Evolutionary conservation across 2,329 filamentous ascomycete species (phyloP).

Genomic region (Raffaelea albimanens): DNA sequence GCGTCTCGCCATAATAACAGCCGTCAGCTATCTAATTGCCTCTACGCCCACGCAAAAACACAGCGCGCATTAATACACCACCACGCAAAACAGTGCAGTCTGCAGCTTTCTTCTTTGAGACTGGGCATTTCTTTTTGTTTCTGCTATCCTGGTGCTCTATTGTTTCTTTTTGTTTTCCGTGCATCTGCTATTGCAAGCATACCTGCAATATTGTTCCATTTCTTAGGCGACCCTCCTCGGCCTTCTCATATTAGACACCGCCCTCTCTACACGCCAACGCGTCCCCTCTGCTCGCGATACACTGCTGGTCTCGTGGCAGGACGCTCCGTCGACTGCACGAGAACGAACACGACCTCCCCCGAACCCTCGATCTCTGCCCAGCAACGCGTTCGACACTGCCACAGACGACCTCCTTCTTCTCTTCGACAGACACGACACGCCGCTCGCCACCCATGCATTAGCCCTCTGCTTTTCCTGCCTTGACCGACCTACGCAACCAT

Average conservation of each 20-base stretch:
- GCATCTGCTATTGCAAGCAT: neutral
- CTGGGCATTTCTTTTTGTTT: neutral
- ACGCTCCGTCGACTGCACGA: too few species aligned
- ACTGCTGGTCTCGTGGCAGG: too few species aligned
- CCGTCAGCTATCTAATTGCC: too few species aligned
- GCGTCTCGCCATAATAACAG: too few species aligned
- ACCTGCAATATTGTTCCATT: neutral
- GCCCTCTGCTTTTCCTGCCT: too few species aligned
- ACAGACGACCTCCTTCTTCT: neutral
- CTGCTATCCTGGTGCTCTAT: neutral
- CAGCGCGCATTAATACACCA: neutral
- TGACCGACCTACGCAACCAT: slow-evolving; percentile 36
- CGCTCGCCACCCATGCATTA: slow-evolving; percentile 7
- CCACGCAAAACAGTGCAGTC: neutral
- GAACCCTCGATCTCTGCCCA: too few species aligned
- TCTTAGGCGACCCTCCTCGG: too few species aligned
- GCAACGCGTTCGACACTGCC: too few species aligned
- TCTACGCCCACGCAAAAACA: too few species aligned
- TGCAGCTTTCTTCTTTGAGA: neutral
- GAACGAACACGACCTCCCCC: too few species aligned
- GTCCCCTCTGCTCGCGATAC: neutral
- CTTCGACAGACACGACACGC: neutral
- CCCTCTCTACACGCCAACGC: too few species aligned
- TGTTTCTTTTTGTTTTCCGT: neutral
- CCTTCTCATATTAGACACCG: too few species aligned